A percentile compares a stretch with the other conserved stretches of the same genome.
These are phyloP conservation scores for Hygrophila difformis DNA, from an alignment of 257 asterid genomes.

Conservation along the genomic window DNA sequence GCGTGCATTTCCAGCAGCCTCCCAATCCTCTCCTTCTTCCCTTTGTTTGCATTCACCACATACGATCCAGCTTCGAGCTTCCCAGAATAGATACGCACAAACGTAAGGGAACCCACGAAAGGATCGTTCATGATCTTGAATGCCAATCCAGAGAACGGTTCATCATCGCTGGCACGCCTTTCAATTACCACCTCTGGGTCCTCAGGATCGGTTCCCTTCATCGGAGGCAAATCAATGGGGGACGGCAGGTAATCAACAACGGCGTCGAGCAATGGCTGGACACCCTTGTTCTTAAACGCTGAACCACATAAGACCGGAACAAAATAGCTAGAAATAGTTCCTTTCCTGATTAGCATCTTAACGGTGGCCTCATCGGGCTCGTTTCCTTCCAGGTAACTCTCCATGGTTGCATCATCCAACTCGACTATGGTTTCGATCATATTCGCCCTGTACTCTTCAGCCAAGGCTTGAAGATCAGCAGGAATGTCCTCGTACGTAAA, in stretches of 20 bases:
- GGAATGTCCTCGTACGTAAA: conserved; percentile 73
- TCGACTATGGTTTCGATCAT: conserved; percentile 77
- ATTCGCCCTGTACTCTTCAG: conserved; percentile 58
- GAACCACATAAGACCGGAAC: conserved; percentile 95
- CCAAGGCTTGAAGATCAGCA: conserved; percentile 57
- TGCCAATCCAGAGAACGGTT: conserved; percentile 88
- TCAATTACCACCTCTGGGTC: conserved; percentile 58
- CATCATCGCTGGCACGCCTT: conserved; percentile 50
- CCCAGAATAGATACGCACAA: conserved; percentile 78
- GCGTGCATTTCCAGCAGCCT: conserved; percentile 97
- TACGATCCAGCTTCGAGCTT: conserved; percentile 85
- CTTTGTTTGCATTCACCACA: conserved; percentile 78
- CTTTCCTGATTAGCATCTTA: conserved; percentile 61
- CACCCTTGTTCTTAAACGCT: conserved; percentile 93
- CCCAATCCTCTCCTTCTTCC: conserved; percentile 90
- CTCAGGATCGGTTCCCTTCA: conserved; percentile 90
- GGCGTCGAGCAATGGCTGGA: conserved; percentile 84
- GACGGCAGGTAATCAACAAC: conserved; percentile 91
- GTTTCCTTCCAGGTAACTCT: conserved; percentile 71
- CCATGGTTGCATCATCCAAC: conserved; percentile 82
- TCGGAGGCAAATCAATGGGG: conserved; percentile 78
- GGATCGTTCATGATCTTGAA: conserved; percentile 94
- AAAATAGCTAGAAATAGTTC: conserved; percentile 51
- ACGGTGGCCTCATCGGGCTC: conserved; percentile 81
- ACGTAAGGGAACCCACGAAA: conserved; percentile 90